Conservation (phyloP, 108 stramenopile species). For the Nannochloropsis oceanica region DNA sequence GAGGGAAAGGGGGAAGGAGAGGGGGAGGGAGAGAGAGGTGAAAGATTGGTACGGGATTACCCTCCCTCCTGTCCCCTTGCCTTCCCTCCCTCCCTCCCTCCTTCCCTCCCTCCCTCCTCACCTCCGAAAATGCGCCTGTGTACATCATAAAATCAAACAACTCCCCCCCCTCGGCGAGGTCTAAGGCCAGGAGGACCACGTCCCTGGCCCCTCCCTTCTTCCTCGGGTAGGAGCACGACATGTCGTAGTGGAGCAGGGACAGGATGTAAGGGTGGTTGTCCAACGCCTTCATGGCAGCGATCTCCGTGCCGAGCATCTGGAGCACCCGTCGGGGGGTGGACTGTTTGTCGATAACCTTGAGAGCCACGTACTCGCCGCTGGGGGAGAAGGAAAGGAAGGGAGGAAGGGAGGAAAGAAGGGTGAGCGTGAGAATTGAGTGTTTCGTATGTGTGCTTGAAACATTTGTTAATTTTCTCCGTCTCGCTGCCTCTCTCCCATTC, state of each 20-base stretch:
- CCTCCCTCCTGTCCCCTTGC: not conserved
- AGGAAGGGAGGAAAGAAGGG: too few species aligned
- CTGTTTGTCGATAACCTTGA: constrained; percentile 34
- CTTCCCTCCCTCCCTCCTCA: not conserved
- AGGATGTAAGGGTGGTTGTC: constrained; percentile 4
- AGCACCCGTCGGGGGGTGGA: constrained; percentile 13
- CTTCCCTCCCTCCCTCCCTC: not conserved
- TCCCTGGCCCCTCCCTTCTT: constrained; percentile 19
- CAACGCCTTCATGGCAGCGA: constrained; percentile 28
- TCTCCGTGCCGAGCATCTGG: constrained; percentile 18
- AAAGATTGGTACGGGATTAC: not conserved
- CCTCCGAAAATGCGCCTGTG: constrained; percentile 32
- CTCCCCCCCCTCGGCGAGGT: constrained; percentile 35
- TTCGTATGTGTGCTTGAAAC: too few species aligned
- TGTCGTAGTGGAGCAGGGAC: not conserved
- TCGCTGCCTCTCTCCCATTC: not conserved
- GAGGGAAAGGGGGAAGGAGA: not conserved
- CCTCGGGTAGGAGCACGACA: constrained; percentile 14
- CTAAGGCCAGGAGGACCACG: constrained; percentile 34
- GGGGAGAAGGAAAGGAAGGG: too few species aligned
- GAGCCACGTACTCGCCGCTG: constrained; percentile 23
- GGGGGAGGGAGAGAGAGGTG: too few species aligned
- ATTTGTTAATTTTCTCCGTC: too few species aligned
- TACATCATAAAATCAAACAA: constrained; percentile 45
- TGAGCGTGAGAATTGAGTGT: too few species aligned